Conservation (phyloP, 2,329 filamentous ascomycete species). For the Phoma sp. region DNA sequence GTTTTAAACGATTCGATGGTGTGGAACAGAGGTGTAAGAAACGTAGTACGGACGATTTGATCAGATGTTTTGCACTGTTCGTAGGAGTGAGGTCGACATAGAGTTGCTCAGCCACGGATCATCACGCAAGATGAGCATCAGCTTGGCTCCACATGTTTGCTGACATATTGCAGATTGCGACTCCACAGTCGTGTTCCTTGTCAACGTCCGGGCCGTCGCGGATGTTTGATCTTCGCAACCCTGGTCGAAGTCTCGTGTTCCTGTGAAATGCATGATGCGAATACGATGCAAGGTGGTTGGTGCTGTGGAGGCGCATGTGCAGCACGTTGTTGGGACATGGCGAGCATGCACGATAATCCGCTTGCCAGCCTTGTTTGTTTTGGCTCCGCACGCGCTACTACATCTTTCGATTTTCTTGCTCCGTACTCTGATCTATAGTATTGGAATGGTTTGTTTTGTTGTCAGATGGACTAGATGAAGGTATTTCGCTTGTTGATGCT, state of each 20-base stretch:
- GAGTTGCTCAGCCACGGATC: slow-evolving; percentile 15
- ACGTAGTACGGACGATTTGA: background rate
- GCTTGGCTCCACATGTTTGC: slow-evolving; percentile 13
- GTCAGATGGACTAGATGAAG: too few relatives aligned
- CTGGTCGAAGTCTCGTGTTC: background rate
- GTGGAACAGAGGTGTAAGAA: background rate
- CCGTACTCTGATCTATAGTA: background rate
- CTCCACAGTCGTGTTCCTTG: background rate
- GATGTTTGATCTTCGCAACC: slow-evolving; percentile 5
- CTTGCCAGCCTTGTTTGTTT: background rate
- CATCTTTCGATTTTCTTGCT: background rate
- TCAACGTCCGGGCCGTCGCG: slow-evolving; percentile 11
- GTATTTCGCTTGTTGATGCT: background rate
- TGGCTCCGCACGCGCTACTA: too few relatives aligned
- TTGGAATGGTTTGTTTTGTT: too few relatives aligned
- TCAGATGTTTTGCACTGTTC: background rate
- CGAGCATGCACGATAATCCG: background rate
- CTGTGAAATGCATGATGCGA: background rate
- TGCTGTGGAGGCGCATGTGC: background rate
- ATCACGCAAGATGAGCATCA: slow-evolving; percentile 12
- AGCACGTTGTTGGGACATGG: slow-evolving; percentile 13
- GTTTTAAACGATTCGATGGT: background rate
- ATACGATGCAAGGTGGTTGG: slow-evolving; percentile 6
- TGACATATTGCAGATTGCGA: slow-evolving; percentile 10
- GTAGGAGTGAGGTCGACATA: slow-evolving; percentile 14